These are phyloP conservation scores for Spongiforma sp. DNA, from an alignment of 1,284 basidiomycete species.

Conservation along the genomic window DNA sequence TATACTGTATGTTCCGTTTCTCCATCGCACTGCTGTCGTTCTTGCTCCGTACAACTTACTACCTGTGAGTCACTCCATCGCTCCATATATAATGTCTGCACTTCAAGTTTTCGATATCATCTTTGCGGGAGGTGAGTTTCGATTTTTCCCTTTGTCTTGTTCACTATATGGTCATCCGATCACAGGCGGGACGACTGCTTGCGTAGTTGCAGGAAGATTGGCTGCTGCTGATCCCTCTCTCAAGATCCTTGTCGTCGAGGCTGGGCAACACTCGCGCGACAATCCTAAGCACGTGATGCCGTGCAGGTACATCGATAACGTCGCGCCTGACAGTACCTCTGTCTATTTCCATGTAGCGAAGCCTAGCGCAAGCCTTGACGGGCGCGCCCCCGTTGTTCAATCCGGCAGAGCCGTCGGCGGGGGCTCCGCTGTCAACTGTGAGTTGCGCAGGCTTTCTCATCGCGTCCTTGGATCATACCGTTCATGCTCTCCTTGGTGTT, in stretches of 20 bases:
- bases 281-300: slow-evolving; percentile 55
- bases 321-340: slow-evolving; percentile 45
- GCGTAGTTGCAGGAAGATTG: neutral
- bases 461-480: no score
- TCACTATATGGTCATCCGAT: neutral
- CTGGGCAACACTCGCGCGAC: slow-evolving; percentile 27
- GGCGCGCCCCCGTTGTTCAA: slow-evolving; percentile 47
- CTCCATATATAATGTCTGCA: no score
- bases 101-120: slow-evolving; percentile 4
- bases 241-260: slow-evolving; percentile 48
- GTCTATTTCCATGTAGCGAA: slow-evolving; percentile 48
- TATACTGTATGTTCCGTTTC: no score
- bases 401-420: slow-evolving; percentile 60
- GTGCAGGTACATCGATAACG: slow-evolving; percentile 46
- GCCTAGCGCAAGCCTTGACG: slow-evolving; percentile 48
- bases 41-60: no score
- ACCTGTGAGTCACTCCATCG: no score
- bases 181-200: slow-evolving; percentile 28
- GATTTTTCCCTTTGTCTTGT: neutral
- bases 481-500: neutral
- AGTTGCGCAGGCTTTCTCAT: slow-evolving; percentile 15
- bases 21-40: no score
- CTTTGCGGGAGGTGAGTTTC: neutral
- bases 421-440: slow-evolving; percentile 63
- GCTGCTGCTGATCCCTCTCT: slow-evolving; percentile 42